These are phyloP conservation scores for Cyclocybe cylindracea DNA, from an alignment of 768 basidiomycete genomes.

Conservation along the genomic window DNA sequence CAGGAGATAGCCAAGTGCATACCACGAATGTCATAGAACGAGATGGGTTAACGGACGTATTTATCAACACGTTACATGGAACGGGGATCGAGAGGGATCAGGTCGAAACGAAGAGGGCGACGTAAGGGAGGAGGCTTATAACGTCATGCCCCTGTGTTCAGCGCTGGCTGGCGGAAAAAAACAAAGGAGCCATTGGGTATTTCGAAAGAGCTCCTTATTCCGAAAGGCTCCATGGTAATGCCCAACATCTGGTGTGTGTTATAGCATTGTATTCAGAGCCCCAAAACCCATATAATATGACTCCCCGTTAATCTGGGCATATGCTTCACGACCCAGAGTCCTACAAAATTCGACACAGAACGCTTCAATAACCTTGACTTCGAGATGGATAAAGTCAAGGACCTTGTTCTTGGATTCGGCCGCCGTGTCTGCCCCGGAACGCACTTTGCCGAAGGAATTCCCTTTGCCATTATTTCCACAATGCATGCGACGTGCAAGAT, in stretches of 20 bases:
- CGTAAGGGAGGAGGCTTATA: no score
- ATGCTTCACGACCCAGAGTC: conserved; percentile 56
- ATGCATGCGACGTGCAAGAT: conserved; percentile 37
- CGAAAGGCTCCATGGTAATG: conserved; percentile 49
- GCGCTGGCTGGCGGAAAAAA: no score
- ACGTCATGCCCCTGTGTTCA: no score
- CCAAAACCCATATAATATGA: neutral
- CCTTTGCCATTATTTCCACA: conserved; percentile 30
- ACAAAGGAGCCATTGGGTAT: no score
- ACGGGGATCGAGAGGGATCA: no score
- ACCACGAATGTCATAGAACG: no score
- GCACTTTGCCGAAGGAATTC: conserved; percentile 28
- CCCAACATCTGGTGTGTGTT: conserved; percentile 47
- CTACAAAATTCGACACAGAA: conserved; percentile 57
- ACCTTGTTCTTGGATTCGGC: conserved; percentile 42
- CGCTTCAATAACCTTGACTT: conserved; percentile 46
- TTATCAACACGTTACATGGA: no score
- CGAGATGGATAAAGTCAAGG: conserved; percentile 31
- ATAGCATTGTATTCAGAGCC: neutral
- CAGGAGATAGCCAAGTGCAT: no score
- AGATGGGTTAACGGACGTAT: no score
- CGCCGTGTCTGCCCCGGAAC: conserved; percentile 47
- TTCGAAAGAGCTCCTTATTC: conserved; percentile 22
- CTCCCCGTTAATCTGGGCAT: conserved; percentile 29
- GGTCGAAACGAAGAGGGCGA: no score